Evolutionary conservation across 1,284 basidiomycete genomes (phyloP).

Genomic region (Puccinia horiana): DNA sequence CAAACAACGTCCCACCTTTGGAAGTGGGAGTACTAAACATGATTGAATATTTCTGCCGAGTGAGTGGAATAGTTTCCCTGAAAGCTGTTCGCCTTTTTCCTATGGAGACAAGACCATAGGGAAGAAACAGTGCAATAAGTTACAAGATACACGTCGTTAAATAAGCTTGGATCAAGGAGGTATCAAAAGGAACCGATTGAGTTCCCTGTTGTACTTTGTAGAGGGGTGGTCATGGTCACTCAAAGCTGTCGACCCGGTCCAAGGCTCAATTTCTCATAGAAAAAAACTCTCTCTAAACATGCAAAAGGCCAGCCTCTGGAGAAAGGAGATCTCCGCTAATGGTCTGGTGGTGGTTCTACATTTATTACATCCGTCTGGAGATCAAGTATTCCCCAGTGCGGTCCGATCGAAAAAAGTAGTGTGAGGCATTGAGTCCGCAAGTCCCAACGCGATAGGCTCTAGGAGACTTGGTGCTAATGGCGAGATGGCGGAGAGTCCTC

Average conservation of each 20-base stretch:
- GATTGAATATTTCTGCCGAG: neutral
- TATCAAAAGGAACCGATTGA: conserved; percentile 19
- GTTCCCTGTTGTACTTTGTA: neutral
- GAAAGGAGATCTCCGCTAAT: neutral
- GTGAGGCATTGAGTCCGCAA: neutral
- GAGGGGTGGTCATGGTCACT: conserved; percentile 4
- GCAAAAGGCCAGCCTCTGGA: neutral
- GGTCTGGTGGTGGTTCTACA: neutral
- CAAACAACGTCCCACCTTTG: conserved; percentile 22
- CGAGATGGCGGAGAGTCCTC: neutral
- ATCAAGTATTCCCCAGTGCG: neutral
- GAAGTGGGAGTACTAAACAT: conserved; percentile 27
- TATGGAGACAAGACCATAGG: neutral
- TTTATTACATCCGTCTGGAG: neutral
- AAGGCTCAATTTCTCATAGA: neutral
- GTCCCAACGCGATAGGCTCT: neutral
- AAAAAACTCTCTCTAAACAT: neutral
- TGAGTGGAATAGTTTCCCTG: neutral
- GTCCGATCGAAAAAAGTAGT: neutral
- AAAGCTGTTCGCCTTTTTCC: neutral
- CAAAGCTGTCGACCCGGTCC: neutral
- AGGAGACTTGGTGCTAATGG: neutral
- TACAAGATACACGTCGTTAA: neutral
- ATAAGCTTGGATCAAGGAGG: conserved; percentile 10
- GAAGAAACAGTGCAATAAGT: neutral